A percentile compares a stretch with the other conserved stretches of the same genome.
phyloP scores from a whole-genome alignment of 441 rosid species.

The Gossypium davidsonii region DNA sequence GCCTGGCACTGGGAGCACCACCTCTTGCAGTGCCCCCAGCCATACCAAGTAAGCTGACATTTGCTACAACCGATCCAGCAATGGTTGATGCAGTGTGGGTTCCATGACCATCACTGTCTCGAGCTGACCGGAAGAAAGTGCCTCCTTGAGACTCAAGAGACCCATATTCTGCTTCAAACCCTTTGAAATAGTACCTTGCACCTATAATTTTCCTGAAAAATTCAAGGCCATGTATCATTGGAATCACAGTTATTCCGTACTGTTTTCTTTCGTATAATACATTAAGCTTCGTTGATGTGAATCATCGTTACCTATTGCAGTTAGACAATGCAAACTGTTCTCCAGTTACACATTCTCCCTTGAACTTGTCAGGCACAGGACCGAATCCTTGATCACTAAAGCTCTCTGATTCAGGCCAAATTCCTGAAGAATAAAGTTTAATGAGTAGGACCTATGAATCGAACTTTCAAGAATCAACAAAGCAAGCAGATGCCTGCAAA shows the following conservation, averaged over 20 bases:
- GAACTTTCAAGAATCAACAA: background rate
- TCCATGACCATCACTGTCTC: slow-evolving; percentile 46
- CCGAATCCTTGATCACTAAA: slow-evolving; percentile 36
- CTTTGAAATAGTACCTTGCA: slow-evolving; percentile 36
- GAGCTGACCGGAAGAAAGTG: slow-evolving; percentile 34
- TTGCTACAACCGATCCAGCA: slow-evolving; percentile 30
- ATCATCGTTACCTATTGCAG: slow-evolving; percentile 31
- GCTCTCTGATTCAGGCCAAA: slow-evolving; percentile 51
- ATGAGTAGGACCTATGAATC: background rate
- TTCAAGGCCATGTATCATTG: background rate
- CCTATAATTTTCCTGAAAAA: slow-evolving; percentile 42
- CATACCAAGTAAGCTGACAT: slow-evolving; percentile 36
- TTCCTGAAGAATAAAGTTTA: slow-evolving; percentile 21
- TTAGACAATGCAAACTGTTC: slow-evolving; percentile 30
- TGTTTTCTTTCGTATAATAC: background rate
- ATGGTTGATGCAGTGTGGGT: slow-evolving; percentile 40
- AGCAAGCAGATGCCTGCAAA: background rate
- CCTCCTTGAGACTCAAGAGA: slow-evolving; percentile 28
- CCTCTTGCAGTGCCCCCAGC: slow-evolving; percentile 43
- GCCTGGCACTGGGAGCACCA: slow-evolving; percentile 42
- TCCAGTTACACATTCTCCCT: slow-evolving; percentile 39
- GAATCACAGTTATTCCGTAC: background rate
- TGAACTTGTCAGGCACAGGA: slow-evolving; percentile 38
- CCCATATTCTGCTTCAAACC: slow-evolving; percentile 36
- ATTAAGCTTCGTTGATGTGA: background rate